phyloP scores from a whole-genome alignment of 768 basidiomycete species.

The Mycena vitilis region DNA sequence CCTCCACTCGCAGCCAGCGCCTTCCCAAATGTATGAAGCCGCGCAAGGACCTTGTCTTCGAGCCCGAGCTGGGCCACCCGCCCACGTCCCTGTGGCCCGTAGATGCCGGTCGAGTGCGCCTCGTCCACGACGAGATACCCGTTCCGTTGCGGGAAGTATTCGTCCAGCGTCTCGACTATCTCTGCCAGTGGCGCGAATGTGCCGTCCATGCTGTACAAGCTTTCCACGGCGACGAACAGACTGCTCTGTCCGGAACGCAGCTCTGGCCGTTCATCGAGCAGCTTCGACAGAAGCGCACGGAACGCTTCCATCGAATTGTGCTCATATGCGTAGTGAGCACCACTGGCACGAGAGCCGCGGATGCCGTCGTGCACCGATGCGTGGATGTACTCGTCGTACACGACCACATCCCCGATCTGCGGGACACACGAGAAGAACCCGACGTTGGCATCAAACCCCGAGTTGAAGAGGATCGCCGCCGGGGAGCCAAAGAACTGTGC shows the following conservation, averaged over 20 bases:
- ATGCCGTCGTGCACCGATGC: conserved; percentile 94
- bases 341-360: conserved; percentile 66
- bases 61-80: conserved; percentile 77
- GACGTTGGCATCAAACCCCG: conserved; percentile 93
- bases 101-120: conserved; percentile 93
- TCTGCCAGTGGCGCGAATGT: conserved; percentile 82
- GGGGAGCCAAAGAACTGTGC: conserved; percentile 68
- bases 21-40: conserved; percentile 95
- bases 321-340: conserved; percentile 61
- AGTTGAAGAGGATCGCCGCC: conserved; percentile 88
- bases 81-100: conserved; percentile 83
- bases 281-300: conserved; percentile 52
- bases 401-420: conserved; percentile 77
- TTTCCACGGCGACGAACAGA: conserved; percentile 89
- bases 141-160: conserved; percentile 69
- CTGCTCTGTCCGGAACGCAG: conserved; percentile 55
- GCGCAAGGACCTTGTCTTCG: conserved; percentile 76
- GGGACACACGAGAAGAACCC: conserved; percentile 88
- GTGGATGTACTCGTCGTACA: conserved; percentile 91
- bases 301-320: conserved; percentile 79
- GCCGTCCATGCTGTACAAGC: conserved; percentile 96
- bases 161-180: conserved; percentile 73
- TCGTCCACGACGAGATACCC: conserved; percentile 89
- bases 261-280: conserved; percentile 51
- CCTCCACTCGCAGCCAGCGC: conserved; percentile 89